These are phyloP conservation scores for apple (Malus domestica) DNA, from an alignment of 306 rosid species.

Conservation along the genomic window ASM211411v1 NC_041796.1:19255501-19256000, in stretches of 20 bases:
- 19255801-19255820: background rate
- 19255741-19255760: background rate
- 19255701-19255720: background rate
- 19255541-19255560: conserved; percentile 5
- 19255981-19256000: fast-evolving
- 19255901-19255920: too few species aligned
- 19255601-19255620: conserved; percentile 24
- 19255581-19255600: conserved; percentile 20
- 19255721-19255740: background rate
- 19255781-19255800: background rate
- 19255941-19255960: fast-evolving
- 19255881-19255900: too few species aligned
- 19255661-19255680: background rate
- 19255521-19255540: background rate
- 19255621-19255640: conserved; percentile 42
- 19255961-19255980: too few species aligned
- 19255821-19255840: too few species aligned
- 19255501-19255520: background rate
- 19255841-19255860: too few species aligned
- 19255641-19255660: background rate
- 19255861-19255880: too few species aligned
- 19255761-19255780: background rate
- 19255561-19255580: background rate
- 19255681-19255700: background rate
- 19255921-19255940: too few species aligned